These are phyloP conservation scores for Eimeria tenella DNA, from an alignment of 169 alveolate genomes.

Conservation along the genomic window DNA sequence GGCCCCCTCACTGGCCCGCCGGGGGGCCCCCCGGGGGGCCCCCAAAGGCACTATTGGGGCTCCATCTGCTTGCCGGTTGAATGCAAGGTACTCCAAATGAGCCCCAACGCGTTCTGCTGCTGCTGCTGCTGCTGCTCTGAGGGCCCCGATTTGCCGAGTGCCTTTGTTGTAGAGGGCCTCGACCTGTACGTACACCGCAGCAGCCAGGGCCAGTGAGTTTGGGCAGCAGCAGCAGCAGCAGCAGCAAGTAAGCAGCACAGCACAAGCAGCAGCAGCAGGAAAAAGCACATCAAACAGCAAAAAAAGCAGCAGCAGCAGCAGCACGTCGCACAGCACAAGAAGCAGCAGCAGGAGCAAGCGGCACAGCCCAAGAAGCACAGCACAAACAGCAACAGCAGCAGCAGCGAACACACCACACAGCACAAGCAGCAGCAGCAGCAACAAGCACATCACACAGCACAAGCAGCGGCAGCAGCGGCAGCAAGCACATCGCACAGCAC, in stretches of 20 bases:
- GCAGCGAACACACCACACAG: background rate
- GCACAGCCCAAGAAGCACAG: background rate
- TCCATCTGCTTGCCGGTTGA: background rate
- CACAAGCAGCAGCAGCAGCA: background rate
- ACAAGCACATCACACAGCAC: too few species aligned
- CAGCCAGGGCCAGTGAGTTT: background rate
- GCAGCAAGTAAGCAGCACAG: background rate
- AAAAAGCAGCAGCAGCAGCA: background rate
- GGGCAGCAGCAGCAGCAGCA: background rate
- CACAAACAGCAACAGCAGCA: background rate
- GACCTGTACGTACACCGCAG: background rate
- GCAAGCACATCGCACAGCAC: too few species aligned
- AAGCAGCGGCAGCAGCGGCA: background rate
- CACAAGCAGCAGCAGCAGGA: background rate
- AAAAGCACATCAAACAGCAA: too few species aligned
- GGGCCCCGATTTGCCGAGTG: background rate
- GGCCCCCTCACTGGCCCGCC: background rate
- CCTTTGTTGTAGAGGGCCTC: background rate
- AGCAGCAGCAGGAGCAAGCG: background rate
- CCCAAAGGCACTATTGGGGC: background rate
- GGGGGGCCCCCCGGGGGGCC: background rate
- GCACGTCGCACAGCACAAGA: background rate
- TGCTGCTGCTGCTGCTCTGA: conserved; percentile 25
- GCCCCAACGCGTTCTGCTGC: conserved; percentile 20
- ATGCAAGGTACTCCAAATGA: background rate